These are phyloP conservation scores for Solanum stenotomum DNA, from an alignment of 257 asterid genomes.

Conservation along the genomic window DNA sequence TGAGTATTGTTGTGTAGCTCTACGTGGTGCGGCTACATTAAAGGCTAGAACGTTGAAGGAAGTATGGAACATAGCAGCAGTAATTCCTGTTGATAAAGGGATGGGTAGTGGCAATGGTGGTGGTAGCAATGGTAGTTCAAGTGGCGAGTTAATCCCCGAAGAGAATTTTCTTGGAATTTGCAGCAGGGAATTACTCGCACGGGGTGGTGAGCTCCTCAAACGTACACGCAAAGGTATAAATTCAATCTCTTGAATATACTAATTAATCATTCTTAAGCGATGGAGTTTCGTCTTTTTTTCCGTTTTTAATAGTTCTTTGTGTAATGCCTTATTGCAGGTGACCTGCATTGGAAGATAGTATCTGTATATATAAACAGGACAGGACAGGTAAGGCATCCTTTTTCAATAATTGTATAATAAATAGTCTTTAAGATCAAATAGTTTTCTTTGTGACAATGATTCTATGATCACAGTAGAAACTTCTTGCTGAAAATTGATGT, in stretches of 20 bases:
- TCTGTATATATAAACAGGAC: constrained; percentile 71
- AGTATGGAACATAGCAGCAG: constrained; percentile 83
- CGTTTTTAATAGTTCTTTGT: background rate
- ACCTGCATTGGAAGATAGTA: constrained; percentile 95
- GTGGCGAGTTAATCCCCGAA: constrained; percentile 77
- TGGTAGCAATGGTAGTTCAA: constrained; percentile 51
- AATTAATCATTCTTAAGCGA: background rate
- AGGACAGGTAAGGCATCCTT: constrained; percentile 62
- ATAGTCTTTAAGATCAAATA: background rate
- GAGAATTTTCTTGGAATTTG: constrained; percentile 91
- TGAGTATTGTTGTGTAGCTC: constrained; percentile 28
- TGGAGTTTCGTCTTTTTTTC: background rate
- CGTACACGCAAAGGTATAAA: constrained; percentile 72
- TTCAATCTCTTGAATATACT: background rate
- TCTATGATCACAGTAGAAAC: background rate
- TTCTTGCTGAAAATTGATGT: background rate
- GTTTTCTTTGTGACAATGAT: background rate
- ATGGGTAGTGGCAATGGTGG: constrained; percentile 34
- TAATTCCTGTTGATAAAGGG: constrained; percentile 80
- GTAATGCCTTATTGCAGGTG: constrained; percentile 47
- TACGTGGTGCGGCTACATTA: constrained; percentile 86
- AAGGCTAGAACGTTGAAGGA: constrained; percentile 92
- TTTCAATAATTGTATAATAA: constrained; percentile 1
- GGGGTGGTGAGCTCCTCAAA: constrained; percentile 85
- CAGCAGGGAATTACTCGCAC: constrained; percentile 77